Conservation (phyloP, 2,329 filamentous ascomycete genomes). For the Neofusicoccum ribis region DNA sequence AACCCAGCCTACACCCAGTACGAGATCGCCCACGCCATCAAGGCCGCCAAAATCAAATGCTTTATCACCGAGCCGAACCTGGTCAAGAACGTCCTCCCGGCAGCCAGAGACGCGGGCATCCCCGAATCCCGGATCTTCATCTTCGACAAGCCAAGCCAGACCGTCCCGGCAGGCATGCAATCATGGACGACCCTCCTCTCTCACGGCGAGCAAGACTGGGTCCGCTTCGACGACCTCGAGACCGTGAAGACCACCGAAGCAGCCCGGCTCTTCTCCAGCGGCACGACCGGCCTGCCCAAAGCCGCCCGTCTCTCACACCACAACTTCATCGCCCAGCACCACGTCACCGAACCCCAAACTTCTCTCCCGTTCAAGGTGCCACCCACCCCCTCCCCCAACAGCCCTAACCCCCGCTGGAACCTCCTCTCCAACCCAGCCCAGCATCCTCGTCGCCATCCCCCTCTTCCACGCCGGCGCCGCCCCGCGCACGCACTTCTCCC, state of each 20-base stretch:
- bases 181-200: conserved; percentile 25
- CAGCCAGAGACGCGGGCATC: conserved; percentile 27
- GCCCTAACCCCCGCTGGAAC: no score
- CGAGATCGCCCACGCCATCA: conserved; percentile 21
- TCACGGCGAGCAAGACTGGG: conserved; percentile 32
- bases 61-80: conserved; percentile 22
- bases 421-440: no score
- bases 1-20: conserved; percentile 22
- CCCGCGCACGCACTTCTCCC: conserved; percentile 31
- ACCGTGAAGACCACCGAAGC: conserved; percentile 23
- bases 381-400: no score
- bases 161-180: conserved; percentile 15
- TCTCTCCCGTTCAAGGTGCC: background rate
- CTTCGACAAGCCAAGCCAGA: conserved; percentile 28
- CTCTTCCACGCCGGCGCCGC: conserved; percentile 48
- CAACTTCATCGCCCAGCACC: conserved; percentile 34
- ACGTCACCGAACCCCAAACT: background rate
- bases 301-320: conserved; percentile 39
- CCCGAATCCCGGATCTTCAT: conserved; percentile 29
- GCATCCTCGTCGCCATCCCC: conserved; percentile 44
- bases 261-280: conserved; percentile 35
- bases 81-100: conserved; percentile 27
- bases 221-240: conserved; percentile 29
- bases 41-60: conserved; percentile 20
- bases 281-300: conserved; percentile 41